A percentile compares a stretch with the other conserved stretches of the same genome.
These are phyloP conservation scores for Haematococcus sp. DNA, from an alignment of 139 green algal species.

Conservation along the genomic window DNA sequence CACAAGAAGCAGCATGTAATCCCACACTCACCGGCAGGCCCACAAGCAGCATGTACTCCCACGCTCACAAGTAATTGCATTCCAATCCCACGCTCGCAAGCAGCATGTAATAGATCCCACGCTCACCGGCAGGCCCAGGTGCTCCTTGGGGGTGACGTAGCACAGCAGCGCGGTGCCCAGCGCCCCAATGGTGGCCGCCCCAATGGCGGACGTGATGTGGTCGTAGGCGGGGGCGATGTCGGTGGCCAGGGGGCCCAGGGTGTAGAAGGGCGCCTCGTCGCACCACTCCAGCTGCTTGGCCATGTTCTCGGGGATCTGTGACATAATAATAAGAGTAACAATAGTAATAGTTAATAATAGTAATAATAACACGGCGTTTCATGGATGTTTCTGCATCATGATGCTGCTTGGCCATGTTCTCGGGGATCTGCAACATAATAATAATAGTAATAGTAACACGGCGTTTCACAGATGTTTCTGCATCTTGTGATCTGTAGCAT, in stretches of 20 bases:
- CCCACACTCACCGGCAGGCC: too few species aligned
- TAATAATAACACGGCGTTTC: too few species aligned
- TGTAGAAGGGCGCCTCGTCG: constrained; percentile 97
- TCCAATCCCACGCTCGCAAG: too few species aligned
- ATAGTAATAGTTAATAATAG: too few species aligned
- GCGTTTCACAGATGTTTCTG: too few species aligned
- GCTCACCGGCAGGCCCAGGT: constrained; percentile 85
- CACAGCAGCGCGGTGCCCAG: constrained; percentile 93
- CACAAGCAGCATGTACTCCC: too few species aligned
- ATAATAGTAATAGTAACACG: too few species aligned
- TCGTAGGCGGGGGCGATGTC: constrained; percentile 96
- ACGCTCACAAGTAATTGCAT: background rate
- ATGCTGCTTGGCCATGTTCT: constrained; percentile 90
- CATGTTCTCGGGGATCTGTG: constrained; percentile 91
- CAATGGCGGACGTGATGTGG: constrained; percentile 97
- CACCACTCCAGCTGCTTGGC: constrained; percentile 81
- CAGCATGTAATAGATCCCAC: too few species aligned
- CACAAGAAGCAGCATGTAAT: too few species aligned
- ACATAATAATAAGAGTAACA: too few species aligned
- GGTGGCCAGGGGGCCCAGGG: constrained; percentile 91
- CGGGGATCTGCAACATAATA: constrained; percentile 66
- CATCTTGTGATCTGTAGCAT: constrained; percentile 72
- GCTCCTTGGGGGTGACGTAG: constrained; percentile 98
- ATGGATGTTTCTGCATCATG: too few species aligned
- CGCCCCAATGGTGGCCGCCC: constrained; percentile 89